A percentile compares a stretch with the other conserved stretches of the same genome.
Conservation (phyloP, 225 moss, liverwort and hornwort genomes). For the Marchantia paleacea region DNA sequence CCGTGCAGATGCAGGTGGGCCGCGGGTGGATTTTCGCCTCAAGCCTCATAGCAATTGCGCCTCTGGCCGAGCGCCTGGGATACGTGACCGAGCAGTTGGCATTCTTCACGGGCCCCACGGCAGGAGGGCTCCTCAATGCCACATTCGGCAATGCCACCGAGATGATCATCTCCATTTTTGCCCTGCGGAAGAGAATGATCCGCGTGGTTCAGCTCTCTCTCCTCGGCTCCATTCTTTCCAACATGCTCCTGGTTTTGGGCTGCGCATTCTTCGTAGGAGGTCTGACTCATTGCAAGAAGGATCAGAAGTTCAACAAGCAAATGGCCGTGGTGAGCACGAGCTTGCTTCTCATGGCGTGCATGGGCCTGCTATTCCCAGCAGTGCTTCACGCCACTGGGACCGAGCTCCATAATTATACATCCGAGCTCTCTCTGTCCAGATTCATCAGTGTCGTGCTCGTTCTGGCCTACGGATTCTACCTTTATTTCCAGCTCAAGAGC, state of each 20-base stretch:
- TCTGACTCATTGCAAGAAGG: slow-evolving; percentile 51
- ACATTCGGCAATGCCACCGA: slow-evolving; percentile 91
- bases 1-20: slow-evolving; percentile 23
- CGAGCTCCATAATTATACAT: slow-evolving; percentile 52
- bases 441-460: slow-evolving; percentile 71
- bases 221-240: slow-evolving; percentile 83
- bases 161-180: slow-evolving; percentile 80
- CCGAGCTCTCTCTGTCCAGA: slow-evolving; percentile 64
- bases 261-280: slow-evolving; percentile 83
- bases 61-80: slow-evolving; percentile 79
- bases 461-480: slow-evolving; percentile 60
- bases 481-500: slow-evolving; percentile 64
- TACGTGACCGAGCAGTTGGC: slow-evolving; percentile 69
- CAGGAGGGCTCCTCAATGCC: slow-evolving; percentile 77
- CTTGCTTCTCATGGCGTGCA: slow-evolving; percentile 75
- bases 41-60: slow-evolving; percentile 74
- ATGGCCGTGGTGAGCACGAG: slow-evolving; percentile 64
- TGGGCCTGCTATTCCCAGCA: slow-evolving; percentile 74
- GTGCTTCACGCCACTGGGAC: slow-evolving; percentile 77
- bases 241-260: slow-evolving; percentile 84
- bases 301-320: slow-evolving; percentile 68
- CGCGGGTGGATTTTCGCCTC: slow-evolving; percentile 52
- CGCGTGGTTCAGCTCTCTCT: slow-evolving; percentile 90
- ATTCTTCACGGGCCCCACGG: slow-evolving; percentile 39
- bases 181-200: slow-evolving; percentile 62